Conservation (phyloP, 129 eudicot genomes). For the Centaurea solstitialis region DNA sequence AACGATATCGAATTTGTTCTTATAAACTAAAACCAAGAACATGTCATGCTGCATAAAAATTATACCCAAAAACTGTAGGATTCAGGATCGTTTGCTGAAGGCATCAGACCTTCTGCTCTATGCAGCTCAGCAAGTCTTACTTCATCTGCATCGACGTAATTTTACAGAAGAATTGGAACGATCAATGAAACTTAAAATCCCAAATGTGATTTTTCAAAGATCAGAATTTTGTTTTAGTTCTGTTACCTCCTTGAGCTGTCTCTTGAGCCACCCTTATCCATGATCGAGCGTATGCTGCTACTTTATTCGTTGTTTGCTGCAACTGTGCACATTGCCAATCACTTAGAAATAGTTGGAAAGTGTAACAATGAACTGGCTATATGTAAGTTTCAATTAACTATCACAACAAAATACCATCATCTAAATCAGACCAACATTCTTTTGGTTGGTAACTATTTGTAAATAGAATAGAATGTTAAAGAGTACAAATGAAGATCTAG, state of each 20-base stretch:
- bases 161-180: not conserved
- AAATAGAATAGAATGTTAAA: not conserved
- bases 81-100: constrained; percentile 85
- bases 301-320: constrained; percentile 57
- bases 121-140: constrained; percentile 68
- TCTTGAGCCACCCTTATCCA: constrained; percentile 84
- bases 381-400: not conserved
- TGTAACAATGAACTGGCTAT: not conserved
- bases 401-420: not conserved
- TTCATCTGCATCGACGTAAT: constrained; percentile 49
- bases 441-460: not conserved
- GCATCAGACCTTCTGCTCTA: constrained; percentile 91
- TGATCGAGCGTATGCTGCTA: constrained; percentile 68
- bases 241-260: constrained; percentile 75
- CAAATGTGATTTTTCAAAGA: not conserved
- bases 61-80: constrained; percentile 98
- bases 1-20: not conserved
- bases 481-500: not conserved
- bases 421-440: not conserved
- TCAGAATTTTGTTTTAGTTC: not conserved
- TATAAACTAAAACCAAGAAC: not conserved
- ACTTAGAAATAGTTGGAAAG: not conserved
- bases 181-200: not conserved
- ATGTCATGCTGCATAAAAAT: constrained; percentile 3
- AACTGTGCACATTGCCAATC: constrained; percentile 45